Conservation (phyloP, 2,329 filamentous ascomycete species). For the Aspergillus ustus region DNA sequence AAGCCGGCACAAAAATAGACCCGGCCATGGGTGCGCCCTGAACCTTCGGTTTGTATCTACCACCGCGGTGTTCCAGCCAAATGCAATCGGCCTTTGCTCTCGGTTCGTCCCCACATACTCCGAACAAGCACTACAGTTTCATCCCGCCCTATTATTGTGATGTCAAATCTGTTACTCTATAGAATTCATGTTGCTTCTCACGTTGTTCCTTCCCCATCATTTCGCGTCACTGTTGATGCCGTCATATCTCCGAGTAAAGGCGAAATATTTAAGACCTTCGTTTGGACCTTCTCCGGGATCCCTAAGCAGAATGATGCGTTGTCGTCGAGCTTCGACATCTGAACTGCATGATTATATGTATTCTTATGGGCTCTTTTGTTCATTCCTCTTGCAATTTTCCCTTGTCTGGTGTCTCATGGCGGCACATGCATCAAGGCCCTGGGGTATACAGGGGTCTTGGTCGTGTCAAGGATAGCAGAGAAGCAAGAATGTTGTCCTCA, state of each 20-base stretch:
- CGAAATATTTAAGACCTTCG: not conserved
- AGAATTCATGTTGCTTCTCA: not conserved
- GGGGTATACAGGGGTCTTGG: not conserved
- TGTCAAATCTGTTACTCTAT: not conserved
- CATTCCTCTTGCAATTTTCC: not conserved
- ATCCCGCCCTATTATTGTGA: not conserved
- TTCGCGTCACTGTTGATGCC: not conserved
- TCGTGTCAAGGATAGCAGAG: not conserved
- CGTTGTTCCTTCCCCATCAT: not conserved
- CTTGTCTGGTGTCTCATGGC: not conserved
- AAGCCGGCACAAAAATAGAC: slow-evolving; percentile 7
- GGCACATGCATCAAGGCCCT: not conserved
- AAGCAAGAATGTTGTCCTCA: not conserved
- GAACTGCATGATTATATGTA: not conserved
- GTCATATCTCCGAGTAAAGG: not conserved
- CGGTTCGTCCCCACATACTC: not conserved
- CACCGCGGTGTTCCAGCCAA: not conserved
- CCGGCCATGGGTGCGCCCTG: not conserved
- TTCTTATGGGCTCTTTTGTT: not conserved
- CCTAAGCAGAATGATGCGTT: not conserved
- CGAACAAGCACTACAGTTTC: not conserved
- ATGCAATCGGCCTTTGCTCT: not conserved
- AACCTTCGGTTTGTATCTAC: not conserved
- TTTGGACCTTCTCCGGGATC: not conserved
- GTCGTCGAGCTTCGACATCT: not conserved